Evolutionary conservation across 2,329 filamentous ascomycete species (phyloP), one percentile per base, ranked within the genome.

Genomic region (Sarocladium brachiariae): DNA sequence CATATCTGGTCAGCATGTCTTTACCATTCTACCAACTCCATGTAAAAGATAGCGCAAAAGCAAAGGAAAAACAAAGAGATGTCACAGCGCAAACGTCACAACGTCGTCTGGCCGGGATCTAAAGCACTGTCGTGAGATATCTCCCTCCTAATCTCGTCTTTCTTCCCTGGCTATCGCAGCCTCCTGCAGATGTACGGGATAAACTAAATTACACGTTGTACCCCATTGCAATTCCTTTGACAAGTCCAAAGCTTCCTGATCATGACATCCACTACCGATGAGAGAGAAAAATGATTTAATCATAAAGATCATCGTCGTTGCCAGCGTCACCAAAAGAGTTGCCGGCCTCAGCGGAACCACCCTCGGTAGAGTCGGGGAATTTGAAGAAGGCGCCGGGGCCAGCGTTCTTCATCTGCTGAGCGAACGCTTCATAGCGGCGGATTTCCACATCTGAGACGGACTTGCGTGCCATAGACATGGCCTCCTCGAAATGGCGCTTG

Each of bases 341-440:
- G 58, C 78, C 71, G 55, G 77, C 70, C 73, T 80, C 67, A 72
- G 79, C 59, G 70, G 74, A 67, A 61, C 72, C 62, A 73, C 86
- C 78, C 6, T 50, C 49, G 18, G 82, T 87, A 60, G 80, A 87
- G 54, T 78, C 76, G 27, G 87, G 92, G 84, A 99, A 99, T 72
- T 95, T 91, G 87, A 99, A 99, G 81, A 93, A 96, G 61, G 89
- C 90, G 63, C 91, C 92, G 34, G 91, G 91, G 49, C 90, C 91
- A 53, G 89, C 84, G 68, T 95, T 96, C 87, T 99, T 99, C 90
- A 99, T 95, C 69, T 92, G 92, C 75, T 97, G 92, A 35, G 92
- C 88, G 63, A 99, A 99, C 4, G 93, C 92, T 78, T 99, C 93
- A 74, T 99, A 99, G 54, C 92, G 86, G 65, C 93, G 87, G 63